Evolutionary conservation across 768 basidiomycete genomes (phyloP).

Genomic region (Paxillus rubicundulus): DNA sequence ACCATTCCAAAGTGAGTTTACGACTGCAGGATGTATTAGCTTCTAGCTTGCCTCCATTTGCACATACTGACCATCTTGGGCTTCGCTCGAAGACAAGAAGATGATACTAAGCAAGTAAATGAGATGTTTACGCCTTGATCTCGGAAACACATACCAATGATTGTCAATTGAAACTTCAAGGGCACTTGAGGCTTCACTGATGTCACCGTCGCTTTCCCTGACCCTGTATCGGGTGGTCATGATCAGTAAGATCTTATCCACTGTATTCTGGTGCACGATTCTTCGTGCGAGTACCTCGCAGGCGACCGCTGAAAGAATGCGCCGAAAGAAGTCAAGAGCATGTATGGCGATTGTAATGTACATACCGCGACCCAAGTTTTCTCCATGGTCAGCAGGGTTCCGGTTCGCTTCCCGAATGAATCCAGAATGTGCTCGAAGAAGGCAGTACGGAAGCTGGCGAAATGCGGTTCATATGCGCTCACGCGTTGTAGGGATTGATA

Average conservation of each 20-base stretch:
- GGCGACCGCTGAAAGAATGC: constrained; percentile 52
- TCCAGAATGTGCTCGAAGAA: constrained; percentile 71
- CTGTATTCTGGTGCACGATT: constrained; percentile 67
- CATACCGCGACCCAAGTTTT: constrained; percentile 77
- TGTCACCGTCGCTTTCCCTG: constrained; percentile 69
- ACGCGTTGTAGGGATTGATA: neutral
- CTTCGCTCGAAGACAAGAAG: constrained; percentile 82
- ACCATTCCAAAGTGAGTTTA: constrained; percentile 80
- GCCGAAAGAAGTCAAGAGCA: neutral
- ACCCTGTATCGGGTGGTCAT: constrained; percentile 80
- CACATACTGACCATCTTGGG: constrained; percentile 63
- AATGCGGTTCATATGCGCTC: neutral
- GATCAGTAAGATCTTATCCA: constrained; percentile 62
- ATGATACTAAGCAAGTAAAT: constrained; percentile 50
- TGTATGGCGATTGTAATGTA: neutral
- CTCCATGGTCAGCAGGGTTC: constrained; percentile 83
- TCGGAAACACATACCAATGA: constrained; percentile 56
- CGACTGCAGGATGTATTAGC: constrained; percentile 46
- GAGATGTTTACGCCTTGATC: neutral
- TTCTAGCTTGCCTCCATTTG: neutral
- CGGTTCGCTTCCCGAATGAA: constrained; percentile 82
- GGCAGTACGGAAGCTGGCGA: constrained; percentile 73
- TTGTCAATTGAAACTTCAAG: constrained; percentile 92
- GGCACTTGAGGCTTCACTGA: constrained; percentile 70
- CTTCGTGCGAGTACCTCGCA: constrained; percentile 83